Conservation (phyloP, 2,329 filamentous ascomycete species). For the Monilinia aucupariae region DNA sequence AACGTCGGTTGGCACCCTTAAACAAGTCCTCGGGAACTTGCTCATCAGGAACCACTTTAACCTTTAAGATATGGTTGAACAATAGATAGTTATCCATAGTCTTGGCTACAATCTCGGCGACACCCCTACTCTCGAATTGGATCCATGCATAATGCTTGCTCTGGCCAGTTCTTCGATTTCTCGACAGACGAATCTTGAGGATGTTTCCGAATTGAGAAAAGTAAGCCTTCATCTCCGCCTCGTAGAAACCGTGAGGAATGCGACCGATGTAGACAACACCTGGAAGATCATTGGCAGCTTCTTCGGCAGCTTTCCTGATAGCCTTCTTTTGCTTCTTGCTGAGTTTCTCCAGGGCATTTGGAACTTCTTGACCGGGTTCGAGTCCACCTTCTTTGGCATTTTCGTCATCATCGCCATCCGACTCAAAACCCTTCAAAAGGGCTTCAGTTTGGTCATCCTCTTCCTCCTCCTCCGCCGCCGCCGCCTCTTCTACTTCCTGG, state of each 20-base stretch:
- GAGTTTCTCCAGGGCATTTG: slow-evolving; percentile 21
- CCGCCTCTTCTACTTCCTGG: slow-evolving; percentile 11
- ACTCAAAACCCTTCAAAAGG: slow-evolving; percentile 49
- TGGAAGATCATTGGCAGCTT: slow-evolving; percentile 48
- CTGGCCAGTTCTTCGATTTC: slow-evolving; percentile 85
- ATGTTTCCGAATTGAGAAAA: slow-evolving; percentile 90
- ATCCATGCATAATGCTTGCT: slow-evolving; percentile 95
- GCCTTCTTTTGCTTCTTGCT: slow-evolving; percentile 48
- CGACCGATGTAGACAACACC: slow-evolving; percentile 88
- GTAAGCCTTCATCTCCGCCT: slow-evolving; percentile 89
- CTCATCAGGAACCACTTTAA: slow-evolving; percentile 69
- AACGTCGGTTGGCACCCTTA: slow-evolving; percentile 84
- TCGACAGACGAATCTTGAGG: slow-evolving; percentile 69
- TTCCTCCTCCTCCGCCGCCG: slow-evolving; percentile 31
- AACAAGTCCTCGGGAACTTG: slow-evolving; percentile 77
- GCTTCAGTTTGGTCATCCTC: slow-evolving; percentile 49
- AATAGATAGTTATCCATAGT: slow-evolving; percentile 98
- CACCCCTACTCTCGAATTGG: slow-evolving; percentile 71
- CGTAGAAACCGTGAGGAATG: slow-evolving; percentile 93
- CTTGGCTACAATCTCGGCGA: slow-evolving; percentile 86
- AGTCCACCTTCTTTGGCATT: slow-evolving; percentile 36
- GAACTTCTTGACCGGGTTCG: slow-evolving; percentile 40
- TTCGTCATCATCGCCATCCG: slow-evolving; percentile 36
- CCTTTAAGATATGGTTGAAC: slow-evolving; percentile 90
- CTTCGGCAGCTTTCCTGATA: slow-evolving; percentile 40